phyloP scores from a whole-genome alignment of 352 stramenopile species.

The Globisporangium rhizosaccharum region DNA sequence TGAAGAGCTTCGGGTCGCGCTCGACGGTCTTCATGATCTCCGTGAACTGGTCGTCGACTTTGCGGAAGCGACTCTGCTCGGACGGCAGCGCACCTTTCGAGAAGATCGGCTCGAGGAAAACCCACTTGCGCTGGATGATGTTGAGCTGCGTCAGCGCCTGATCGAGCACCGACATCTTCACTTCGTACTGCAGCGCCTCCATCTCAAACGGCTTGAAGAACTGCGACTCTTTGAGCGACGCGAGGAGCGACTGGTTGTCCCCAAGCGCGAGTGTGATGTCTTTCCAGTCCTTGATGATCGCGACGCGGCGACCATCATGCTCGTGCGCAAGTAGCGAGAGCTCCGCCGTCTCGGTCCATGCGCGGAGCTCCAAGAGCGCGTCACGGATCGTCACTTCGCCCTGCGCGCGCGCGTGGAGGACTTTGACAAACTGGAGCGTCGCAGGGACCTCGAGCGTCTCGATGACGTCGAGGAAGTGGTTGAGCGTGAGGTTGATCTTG shows the following conservation, averaged over 20 bases:
- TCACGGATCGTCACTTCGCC: constrained; percentile 95
- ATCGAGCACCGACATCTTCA: constrained; percentile 86
- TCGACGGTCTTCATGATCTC: constrained; percentile 91
- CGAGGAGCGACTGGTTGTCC: constrained; percentile 93
- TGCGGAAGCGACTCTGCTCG: constrained; percentile 87
- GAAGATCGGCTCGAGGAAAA: constrained; percentile 97
- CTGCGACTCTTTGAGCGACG: constrained; percentile 93
- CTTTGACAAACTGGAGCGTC: constrained; percentile 91
- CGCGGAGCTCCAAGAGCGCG: constrained; percentile 90
- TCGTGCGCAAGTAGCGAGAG: constrained; percentile 87
- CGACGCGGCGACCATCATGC: constrained; percentile 65
- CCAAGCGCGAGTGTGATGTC: constrained; percentile 92
- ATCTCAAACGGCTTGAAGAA: constrained; percentile 96
- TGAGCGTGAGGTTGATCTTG: constrained; percentile 87
- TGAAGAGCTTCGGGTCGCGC: constrained; percentile 89
- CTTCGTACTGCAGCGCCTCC: constrained; percentile 87
- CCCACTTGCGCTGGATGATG: constrained; percentile 93
- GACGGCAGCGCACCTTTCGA: constrained; percentile 89
- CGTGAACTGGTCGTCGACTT: constrained; percentile 92
- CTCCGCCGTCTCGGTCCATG: constrained; percentile 90
- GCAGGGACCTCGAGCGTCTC: constrained; percentile 71
- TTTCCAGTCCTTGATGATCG: constrained; percentile 96
- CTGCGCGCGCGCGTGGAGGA: constrained; percentile 84
- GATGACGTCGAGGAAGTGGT: constrained; percentile 88
- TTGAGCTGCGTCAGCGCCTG: constrained; percentile 83